Percentiles rank a stretch among this genome's conserved stretches.
Evolutionary conservation across 2,329 filamentous ascomycete species (phyloP).

Genomic region (Dichotomopilus funicola): DNA sequence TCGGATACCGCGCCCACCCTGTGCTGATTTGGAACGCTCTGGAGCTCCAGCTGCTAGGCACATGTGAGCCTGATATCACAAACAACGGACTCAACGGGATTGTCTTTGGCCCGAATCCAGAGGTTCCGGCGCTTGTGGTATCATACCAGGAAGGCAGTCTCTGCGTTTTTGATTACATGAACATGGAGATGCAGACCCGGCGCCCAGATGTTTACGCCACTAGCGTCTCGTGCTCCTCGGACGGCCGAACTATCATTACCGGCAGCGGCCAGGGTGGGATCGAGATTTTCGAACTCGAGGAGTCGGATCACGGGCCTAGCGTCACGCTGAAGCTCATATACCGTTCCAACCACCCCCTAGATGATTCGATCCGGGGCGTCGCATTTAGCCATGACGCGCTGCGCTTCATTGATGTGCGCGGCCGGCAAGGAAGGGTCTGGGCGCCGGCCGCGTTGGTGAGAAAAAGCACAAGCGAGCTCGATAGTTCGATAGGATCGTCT

Average conservation of each 20-base stretch:
- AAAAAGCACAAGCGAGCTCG: constrained; percentile 17
- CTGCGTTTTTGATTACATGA: constrained; percentile 25
- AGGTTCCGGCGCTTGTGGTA: constrained; percentile 23
- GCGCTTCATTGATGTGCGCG: constrained; percentile 30
- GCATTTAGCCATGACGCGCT: constrained; percentile 28
- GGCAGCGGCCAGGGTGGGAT: constrained; percentile 22
- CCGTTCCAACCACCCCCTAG: constrained; percentile 24
- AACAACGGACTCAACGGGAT: constrained; percentile 25
- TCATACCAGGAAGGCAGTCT: constrained; percentile 24
- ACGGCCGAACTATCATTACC: constrained; percentile 24
- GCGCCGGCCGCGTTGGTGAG: constrained; percentile 29
- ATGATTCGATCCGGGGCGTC: constrained; percentile 25
- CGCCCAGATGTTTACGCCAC: constrained; percentile 21
- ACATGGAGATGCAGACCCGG: constrained; percentile 15
- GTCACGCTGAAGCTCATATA: constrained; percentile 24
- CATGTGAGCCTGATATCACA: constrained; percentile 9
- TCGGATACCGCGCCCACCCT: constrained; percentile 24
- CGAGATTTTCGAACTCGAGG: constrained; percentile 26
- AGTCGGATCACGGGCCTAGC: neutral
- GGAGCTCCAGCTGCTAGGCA: constrained; percentile 16
- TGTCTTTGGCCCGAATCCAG: constrained; percentile 26
- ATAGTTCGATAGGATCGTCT: constrained; percentile 11
- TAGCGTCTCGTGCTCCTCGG: constrained; percentile 24
- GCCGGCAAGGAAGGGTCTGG: constrained; percentile 31
- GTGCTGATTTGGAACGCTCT: constrained; percentile 23